Evolutionary conservation across 306 rosid species (phyloP).

Genomic region (Lupinus albus): DNA sequence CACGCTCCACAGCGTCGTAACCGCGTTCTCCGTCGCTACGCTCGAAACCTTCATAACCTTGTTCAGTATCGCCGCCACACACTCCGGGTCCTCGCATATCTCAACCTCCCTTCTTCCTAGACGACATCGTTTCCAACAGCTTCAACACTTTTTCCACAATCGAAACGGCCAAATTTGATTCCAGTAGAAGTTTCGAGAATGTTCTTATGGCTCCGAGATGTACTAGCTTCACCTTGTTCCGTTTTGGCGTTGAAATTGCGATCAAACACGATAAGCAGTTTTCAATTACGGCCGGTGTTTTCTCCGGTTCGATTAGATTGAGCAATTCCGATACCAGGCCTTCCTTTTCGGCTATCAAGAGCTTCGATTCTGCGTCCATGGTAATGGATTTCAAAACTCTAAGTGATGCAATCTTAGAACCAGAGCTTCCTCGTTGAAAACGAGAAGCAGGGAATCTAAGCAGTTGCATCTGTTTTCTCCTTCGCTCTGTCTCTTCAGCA

Average conservation of each 20-base stretch:
- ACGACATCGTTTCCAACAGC: constrained; percentile 69
- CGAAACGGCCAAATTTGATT: constrained; percentile 45
- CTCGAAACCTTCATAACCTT: constrained; percentile 72
- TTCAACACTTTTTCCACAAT: constrained; percentile 66
- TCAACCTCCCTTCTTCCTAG: constrained; percentile 68
- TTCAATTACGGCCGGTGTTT: constrained; percentile 54
- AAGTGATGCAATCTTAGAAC: constrained; percentile 53
- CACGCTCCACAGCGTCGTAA: constrained; percentile 83
- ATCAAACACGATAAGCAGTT: constrained; percentile 61
- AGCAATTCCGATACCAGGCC: constrained; percentile 59
- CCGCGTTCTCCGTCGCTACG: constrained; percentile 80
- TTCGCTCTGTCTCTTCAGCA: constrained; percentile 40
- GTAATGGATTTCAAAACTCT: constrained; percentile 58
- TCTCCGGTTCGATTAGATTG: constrained; percentile 49
- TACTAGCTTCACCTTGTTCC: constrained; percentile 55
- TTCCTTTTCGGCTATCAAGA: constrained; percentile 61
- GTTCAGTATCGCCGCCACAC: constrained; percentile 64
- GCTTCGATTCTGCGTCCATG: constrained; percentile 61
- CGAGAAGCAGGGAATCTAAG: constrained; percentile 55
- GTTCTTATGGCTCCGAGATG: constrained; percentile 57
- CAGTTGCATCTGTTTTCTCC: constrained; percentile 32
- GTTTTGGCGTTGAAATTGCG: constrained; percentile 57
- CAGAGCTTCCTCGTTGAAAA: constrained; percentile 59
- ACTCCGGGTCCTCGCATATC: constrained; percentile 60
- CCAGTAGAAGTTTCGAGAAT: constrained; percentile 49